Evolutionary conservation across 1,284 basidiomycete genomes (phyloP), one percentile per base, ranked within the genome.

Genomic region (Austroboletus niveus): DNA sequence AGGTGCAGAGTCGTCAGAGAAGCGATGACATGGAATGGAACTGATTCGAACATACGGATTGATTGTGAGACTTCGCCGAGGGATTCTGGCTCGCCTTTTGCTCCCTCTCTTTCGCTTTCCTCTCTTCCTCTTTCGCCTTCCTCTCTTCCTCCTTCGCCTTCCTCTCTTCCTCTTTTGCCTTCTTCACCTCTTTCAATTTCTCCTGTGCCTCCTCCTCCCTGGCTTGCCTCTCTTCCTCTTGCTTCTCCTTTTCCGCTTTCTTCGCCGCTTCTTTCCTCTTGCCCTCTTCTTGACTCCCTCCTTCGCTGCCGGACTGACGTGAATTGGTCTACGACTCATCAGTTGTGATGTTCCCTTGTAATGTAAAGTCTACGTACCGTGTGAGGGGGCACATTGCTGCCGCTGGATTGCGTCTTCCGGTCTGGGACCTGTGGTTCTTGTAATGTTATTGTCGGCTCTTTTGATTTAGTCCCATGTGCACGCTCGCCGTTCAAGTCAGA

Each of bases 351-450:
- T 32, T 11, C 15, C 1, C 8, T 39, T 3, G 11, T 12, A 17
- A 8, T 8, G 39, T n/a, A 38, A 7, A 29, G 3, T 34, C n/a
- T 14, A 22, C 62, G 3, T 51, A 62, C 60, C 36, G 6, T 2
- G 1, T 55, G 49, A 22, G 48, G 31, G 10, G 48, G 7, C 17
- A 8, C 9, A 10, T 5, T 5, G 22, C 20, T 36, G 9, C 15
- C 11, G 6, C 7, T 2, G 0, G 34, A 4, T 27, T 41, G 43
- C 0, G 15, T 1, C 5, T n/a, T 47, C 44, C 34, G 51, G 5
- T 43, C 36, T 0, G 63, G 60, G 5, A 63, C 20, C 39, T 50
- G 58, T n/a, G 62, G 60, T 1, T 47, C 31, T 1, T 12, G 40
- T 0, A 65, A 2, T 0, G 14, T 57, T 36, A 61, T 62, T 1